phyloP scores from a whole-genome alignment of 139 green algal genomes.

The Micractinium conductrix region DNA sequence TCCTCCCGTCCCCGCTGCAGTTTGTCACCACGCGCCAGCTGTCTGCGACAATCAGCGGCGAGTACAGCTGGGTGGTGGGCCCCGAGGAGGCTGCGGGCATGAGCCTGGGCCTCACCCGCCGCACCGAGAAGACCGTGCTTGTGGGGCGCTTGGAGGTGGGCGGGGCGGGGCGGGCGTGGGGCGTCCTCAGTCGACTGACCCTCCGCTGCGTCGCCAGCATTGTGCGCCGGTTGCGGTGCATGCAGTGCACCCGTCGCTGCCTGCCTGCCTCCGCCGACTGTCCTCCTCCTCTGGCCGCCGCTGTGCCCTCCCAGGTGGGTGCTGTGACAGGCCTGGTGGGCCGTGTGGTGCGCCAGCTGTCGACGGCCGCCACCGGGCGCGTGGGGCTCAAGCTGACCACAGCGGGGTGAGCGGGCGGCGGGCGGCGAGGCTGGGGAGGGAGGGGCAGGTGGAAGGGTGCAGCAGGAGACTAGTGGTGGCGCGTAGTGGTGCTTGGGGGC shows the following conservation, averaged over 20 bases:
- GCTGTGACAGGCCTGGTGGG: conserved; percentile 31
- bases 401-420: too few species aligned
- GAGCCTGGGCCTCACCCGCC: conserved; percentile 35
- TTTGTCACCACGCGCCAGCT: conserved; percentile 45
- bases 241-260: background rate
- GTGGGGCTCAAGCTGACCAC: conserved; percentile 29
- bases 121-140: conserved; percentile 32
- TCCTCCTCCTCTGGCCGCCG: background rate
- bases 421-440: too few species aligned
- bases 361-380: background rate
- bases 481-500: too few species aligned
- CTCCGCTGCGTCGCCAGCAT: too few species aligned
- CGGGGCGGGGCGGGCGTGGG: too few species aligned
- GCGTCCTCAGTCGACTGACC: too few species aligned
- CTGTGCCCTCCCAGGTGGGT: conserved; percentile 44
- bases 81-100: conserved; percentile 23
- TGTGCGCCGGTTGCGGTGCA: too few species aligned
- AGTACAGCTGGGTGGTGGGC: conserved; percentile 48
- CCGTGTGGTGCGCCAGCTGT: conserved; percentile 21
- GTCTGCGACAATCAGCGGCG: conserved; percentile 14
- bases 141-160: conserved; percentile 40
- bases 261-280: background rate
- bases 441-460: too few species aligned
- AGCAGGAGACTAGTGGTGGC: too few species aligned
- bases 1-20: background rate